Base-by-base conservation (phyloP, 352 stramenopile species). In the Phytophthora constricta region DNA sequence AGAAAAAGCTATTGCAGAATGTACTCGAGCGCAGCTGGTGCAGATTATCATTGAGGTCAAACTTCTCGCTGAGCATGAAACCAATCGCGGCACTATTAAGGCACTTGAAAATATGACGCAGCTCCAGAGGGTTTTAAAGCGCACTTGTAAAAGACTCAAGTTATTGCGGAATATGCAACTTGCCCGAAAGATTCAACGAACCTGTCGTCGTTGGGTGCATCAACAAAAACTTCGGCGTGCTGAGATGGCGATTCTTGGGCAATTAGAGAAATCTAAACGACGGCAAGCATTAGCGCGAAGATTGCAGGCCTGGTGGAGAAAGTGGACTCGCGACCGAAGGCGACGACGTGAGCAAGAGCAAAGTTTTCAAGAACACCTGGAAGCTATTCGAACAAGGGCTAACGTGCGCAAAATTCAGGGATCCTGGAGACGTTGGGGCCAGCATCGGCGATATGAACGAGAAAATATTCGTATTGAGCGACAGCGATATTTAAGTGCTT, bases 21-120 rank as follows among this genome's bases (percentile, higher is more conserved):
- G 54, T n/a, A 68, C 75, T 22, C 67, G 70, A 23, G 41, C 62
- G 37, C 65, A 71, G 17, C 27, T 86, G 7, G 64, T 86, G 2
- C 55, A 79, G 25, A 45, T 77, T 2, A 53, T 84, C 43, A 58
- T 86, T n/a, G 48, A 72, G 5, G 58, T 76, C n/a, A 80, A 81
- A 45, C 53, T 75, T 39, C 22, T 73, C 5, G 59, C 54, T 2
- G 77, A 86, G 25, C 42, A 22, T 2, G 58, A 82, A 45, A 54
- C 42, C 5, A 23, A 1, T 9, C 27, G 11, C 46, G 50, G 65
- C 3, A 53, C 80, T 17, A 10, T 2, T 5, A 33, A 60, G 22
- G 73, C 52, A 0, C 8, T 70, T 14, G 17, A 17, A 23, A 23
- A 58, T 17, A 34, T 84, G 9, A 4, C 48, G 17, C 50, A 53